Percentiles rank a stretch among this genome's conserved stretches.
These are phyloP conservation scores for Schoenoplectus tabernaemontani DNA, from an alignment of 202 grass and related monocot genomes.

Conservation along the genomic window DNA sequence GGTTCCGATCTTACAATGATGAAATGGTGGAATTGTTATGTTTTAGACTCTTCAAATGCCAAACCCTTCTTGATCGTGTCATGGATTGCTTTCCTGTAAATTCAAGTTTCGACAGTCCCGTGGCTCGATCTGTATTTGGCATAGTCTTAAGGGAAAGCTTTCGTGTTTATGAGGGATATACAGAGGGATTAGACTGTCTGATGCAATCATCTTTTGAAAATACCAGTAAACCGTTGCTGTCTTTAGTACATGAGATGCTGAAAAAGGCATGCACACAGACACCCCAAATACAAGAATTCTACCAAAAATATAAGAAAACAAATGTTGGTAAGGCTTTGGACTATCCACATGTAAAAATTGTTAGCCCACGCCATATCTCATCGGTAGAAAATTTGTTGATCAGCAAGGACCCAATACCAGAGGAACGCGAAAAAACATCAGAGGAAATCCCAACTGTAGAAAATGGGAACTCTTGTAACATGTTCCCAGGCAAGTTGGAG, in stretches of 20 bases:
- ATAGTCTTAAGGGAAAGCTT: constrained; percentile 89
- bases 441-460: background rate
- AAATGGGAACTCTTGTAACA: background rate
- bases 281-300: constrained; percentile 63
- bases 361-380: constrained; percentile 35
- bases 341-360: constrained; percentile 63
- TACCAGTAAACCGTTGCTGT: constrained; percentile 30
- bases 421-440: constrained; percentile 11
- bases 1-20: constrained; percentile 9
- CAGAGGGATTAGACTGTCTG: constrained; percentile 39
- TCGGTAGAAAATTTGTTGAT: constrained; percentile 29
- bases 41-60: constrained; percentile 58
- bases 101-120: constrained; percentile 33
- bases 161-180: constrained; percentile 63
- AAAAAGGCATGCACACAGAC: constrained; percentile 68
- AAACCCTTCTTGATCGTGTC: constrained; percentile 64
- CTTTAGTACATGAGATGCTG: constrained; percentile 41
- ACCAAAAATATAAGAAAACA: constrained; percentile 71
- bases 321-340: constrained; percentile 46
- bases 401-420: background rate
- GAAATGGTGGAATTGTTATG: constrained; percentile 25
- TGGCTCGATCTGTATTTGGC: constrained; percentile 46
- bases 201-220: constrained; percentile 19
- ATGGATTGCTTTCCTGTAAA: constrained; percentile 58
- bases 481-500: constrained; percentile 49